phyloP scores from a whole-genome alignment of 2,329 filamentous ascomycete genomes.

The Pyricularia sp. region DNA sequence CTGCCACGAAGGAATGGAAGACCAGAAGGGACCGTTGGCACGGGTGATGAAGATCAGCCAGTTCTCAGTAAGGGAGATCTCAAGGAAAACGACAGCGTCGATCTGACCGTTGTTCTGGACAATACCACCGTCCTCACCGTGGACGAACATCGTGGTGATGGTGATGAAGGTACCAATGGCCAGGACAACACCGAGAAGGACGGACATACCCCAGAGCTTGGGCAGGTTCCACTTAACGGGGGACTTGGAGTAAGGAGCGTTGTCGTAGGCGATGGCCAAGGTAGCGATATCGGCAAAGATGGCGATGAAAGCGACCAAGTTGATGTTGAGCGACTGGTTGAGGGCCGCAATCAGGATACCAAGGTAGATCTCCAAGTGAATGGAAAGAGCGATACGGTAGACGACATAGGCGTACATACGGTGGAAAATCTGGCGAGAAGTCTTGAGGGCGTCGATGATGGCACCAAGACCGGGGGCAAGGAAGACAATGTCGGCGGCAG shows the following conservation, averaged over 20 bases:
- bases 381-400: conserved; percentile 86
- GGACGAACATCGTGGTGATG: conserved; percentile 72
- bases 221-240: conserved; percentile 94
- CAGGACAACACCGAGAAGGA: conserved; percentile 72
- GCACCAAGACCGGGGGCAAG: conserved; percentile 83
- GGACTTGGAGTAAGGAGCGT: conserved; percentile 74
- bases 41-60: conserved; percentile 96
- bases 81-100: conserved; percentile 77
- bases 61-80: conserved; percentile 87
- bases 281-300: conserved; percentile 93
- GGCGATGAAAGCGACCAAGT: conserved; percentile 86
- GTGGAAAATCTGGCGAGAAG: conserved; percentile 90
- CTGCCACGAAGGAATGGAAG: conserved; percentile 80
- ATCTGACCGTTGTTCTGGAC: conserved; percentile 81
- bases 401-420: conserved; percentile 96
- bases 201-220: conserved; percentile 88
- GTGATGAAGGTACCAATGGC: conserved; percentile 83
- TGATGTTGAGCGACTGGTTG: conserved; percentile 74
- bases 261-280: conserved; percentile 87
- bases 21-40: conserved; percentile 89
- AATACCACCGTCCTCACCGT: conserved; percentile 66
- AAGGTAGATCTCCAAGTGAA: conserved; percentile 86
- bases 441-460: conserved; percentile 89
- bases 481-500: conserved; percentile 90
- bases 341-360: conserved; percentile 86